A percentile compares a stretch with the other conserved stretches of the same genome.
Evolutionary conservation across 805 yeast species (phyloP).

Genomic region (Zygoascus biomembranicola): DNA sequence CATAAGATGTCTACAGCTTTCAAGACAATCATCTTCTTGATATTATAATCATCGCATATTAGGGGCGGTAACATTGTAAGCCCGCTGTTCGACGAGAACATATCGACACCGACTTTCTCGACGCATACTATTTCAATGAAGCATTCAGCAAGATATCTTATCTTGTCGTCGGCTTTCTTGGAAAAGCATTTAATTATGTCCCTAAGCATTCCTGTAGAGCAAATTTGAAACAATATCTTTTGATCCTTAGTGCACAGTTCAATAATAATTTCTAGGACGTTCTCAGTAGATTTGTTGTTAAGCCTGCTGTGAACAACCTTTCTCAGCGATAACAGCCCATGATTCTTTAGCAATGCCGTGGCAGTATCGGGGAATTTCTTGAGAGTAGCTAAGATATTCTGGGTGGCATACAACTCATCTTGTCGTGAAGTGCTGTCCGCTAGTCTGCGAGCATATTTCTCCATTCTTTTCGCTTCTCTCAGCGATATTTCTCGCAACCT

Average conservation of each 20-base stretch:
- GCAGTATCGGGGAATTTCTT: conserved; percentile 13
- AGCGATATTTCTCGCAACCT: not conserved
- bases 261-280: not conserved
- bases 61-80: not conserved
- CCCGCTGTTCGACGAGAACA: not conserved
- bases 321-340: conserved; percentile 19
- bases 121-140: not conserved
- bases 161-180: not conserved
- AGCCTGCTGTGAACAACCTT: conserved; percentile 10
- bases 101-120: conserved; percentile 1
- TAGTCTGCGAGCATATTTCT: not conserved
- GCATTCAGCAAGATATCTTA: not conserved
- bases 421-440: not conserved
- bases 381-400: conserved; percentile 1
- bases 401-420: not conserved
- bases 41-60: not conserved
- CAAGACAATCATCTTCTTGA: not conserved
- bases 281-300: no score
- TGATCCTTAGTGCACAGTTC: not conserved
- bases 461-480: not conserved
- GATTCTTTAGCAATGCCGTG: conserved; percentile 12
- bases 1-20: not conserved
- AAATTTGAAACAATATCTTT: not conserved
- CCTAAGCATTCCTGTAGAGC: not conserved
- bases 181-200: not conserved